Evolutionary conservation across 768 basidiomycete species (phyloP), one percentile per base, ranked within the genome.

Genomic region (Glaciozyma martinii): DNA sequence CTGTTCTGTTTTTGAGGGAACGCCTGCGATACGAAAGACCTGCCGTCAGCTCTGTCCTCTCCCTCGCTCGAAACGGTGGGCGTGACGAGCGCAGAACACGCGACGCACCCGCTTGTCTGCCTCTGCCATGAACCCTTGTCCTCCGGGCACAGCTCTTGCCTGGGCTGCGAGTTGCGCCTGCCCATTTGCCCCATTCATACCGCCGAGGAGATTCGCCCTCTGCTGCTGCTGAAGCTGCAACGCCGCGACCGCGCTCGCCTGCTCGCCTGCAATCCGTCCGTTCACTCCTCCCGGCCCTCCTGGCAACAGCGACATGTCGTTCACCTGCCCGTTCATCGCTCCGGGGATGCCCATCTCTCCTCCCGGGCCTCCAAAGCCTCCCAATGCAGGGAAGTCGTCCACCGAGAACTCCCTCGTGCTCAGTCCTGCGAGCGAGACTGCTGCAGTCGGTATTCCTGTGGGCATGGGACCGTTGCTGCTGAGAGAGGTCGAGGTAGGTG

Each of bases 401-500:
- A 30, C n/a, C 3, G 59, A 33, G 61, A 65, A 55, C 29, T 60
- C 54, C 18, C 61, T 27, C 7, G 23, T 53, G 46, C 55, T 21
- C 54, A 56, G 80, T 76, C 64, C 80, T 81, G 62, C 71, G 16
- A 52, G 56, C 70, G 72, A 86, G 86, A 33, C 85, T 85, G 73
- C 88, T 87, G 56, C 89, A 75, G n/a, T 87, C 32, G 30, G 21
- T 5, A 32, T n/a, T 27, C 18, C 30, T 30, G 53, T 30, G 15
- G 32, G 53, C 87, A 87, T n/a, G 86, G 87, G 85, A 87, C 54
- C 56, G 50, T 5, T 73, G 67, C 4, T 67, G 71, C 27, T 75
- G 76, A 2, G 70, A 74, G 29, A 79, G 78, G 16, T 77, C 46
- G 49, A 5, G 62, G 18, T 74, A 72, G n/a, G 75, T 73, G 32